These are phyloP conservation scores for Ogataea nonfermentans DNA, from an alignment of 805 yeast genomes.

Conservation along the genomic window DNA sequence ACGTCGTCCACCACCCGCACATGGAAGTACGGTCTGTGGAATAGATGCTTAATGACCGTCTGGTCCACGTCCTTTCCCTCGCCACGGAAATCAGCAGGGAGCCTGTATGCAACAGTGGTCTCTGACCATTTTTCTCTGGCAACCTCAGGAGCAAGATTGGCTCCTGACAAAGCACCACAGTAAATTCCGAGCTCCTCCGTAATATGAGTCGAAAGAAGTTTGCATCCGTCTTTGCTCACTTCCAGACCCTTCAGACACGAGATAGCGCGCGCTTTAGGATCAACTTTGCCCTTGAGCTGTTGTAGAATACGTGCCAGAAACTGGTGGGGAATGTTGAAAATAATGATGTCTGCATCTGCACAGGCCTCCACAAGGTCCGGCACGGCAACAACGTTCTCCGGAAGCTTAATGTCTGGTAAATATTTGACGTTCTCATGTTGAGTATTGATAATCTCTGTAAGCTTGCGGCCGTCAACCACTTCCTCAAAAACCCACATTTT, in stretches of 20 bases:
- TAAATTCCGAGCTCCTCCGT: constrained; percentile 77
- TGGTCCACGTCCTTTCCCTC: constrained; percentile 72
- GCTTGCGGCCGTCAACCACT: constrained; percentile 66
- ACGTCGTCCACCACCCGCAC: constrained; percentile 90
- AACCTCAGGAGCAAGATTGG: constrained; percentile 95
- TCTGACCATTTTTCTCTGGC: constrained; percentile 96
- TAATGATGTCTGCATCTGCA: constrained; percentile 76
- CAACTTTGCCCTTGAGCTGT: constrained; percentile 75
- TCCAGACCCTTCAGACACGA: constrained; percentile 96
- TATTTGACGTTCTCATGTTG: constrained; percentile 93
- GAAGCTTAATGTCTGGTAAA: constrained; percentile 84
- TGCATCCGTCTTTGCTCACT: constrained; percentile 81
- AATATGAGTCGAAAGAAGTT: constrained; percentile 75
- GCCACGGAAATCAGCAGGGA: constrained; percentile 68
- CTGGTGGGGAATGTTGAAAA: constrained; percentile 97
- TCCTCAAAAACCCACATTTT: constrained; percentile 98
- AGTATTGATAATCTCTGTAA: constrained; percentile 88
- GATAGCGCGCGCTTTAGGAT: constrained; percentile 75
- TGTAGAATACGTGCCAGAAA: constrained; percentile 75
- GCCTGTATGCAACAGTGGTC: constrained; percentile 89
- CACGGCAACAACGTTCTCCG: constrained; percentile 82
- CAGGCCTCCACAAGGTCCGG: constrained; percentile 80
- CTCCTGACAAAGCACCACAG: constrained; percentile 97
- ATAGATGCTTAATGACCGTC: constrained; percentile 67
- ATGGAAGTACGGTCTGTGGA: constrained; percentile 98